Conservation (phyloP, 2,329 filamentous ascomycete genomes). For the Trichoderma sp. region DNA sequence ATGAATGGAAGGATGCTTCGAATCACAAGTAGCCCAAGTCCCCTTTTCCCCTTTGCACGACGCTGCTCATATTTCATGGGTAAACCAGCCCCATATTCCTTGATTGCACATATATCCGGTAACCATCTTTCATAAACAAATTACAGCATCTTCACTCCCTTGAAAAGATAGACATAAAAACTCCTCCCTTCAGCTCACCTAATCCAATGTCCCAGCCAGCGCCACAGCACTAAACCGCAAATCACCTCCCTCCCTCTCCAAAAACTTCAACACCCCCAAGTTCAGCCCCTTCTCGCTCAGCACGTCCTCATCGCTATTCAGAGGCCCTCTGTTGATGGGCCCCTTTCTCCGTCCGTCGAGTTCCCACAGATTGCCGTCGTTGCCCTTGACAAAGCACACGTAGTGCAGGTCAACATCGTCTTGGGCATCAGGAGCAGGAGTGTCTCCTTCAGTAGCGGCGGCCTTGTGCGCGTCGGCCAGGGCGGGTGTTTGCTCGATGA, state of each 20-base stretch:
- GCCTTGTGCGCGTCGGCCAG: conserved; percentile 79
- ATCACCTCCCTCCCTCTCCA: conserved; percentile 60
- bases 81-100: background rate
- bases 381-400: conserved; percentile 85
- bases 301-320: conserved; percentile 68
- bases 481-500: conserved; percentile 76
- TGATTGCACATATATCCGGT: background rate
- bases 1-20: background rate
- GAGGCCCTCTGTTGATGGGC: conserved; percentile 57
- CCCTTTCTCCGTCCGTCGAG: conserved; percentile 63
- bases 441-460: conserved; percentile 79
- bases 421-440: conserved; percentile 74
- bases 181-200: conserved; percentile 3
- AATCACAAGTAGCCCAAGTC: background rate
- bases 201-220: conserved; percentile 57
- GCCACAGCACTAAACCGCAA: conserved; percentile 63
- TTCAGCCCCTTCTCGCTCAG: conserved; percentile 75
- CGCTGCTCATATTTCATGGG: background rate
- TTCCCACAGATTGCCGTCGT: conserved; percentile 66
- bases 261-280: conserved; percentile 64
- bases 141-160: background rate
- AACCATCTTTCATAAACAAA: background rate
- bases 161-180: background rate
- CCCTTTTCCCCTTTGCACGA: no score
- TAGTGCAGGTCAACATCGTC: conserved; percentile 92